A percentile compares a stretch with the other conserved stretches of the same genome.
phyloP scores from a whole-genome alignment of 768 basidiomycete genomes.

The Amanita jacksonii region DNA sequence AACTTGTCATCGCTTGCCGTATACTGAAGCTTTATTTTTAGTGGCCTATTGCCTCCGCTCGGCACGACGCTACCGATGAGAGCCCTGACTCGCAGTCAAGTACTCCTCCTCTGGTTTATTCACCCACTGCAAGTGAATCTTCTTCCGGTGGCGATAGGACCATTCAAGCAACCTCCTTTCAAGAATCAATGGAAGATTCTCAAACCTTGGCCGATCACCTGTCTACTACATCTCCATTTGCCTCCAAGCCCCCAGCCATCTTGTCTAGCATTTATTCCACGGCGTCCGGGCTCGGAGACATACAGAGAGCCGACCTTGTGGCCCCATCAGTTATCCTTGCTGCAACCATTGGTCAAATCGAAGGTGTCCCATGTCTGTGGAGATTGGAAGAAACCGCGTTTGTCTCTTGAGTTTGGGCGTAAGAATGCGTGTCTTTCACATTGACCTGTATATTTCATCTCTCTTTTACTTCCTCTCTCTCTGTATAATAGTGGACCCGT shows the following conservation, averaged over 20 bases:
- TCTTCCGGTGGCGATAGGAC: slow-evolving; percentile 45
- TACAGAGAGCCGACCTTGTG: background rate
- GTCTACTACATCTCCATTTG: too few species aligned
- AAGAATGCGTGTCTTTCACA: slow-evolving; percentile 2
- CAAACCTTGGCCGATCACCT: too few species aligned
- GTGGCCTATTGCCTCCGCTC: background rate
- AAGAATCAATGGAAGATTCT: slow-evolving; percentile 21
- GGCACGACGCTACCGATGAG: slow-evolving; percentile 14
- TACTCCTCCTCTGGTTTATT: slow-evolving; percentile 50
- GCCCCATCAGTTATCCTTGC: background rate
- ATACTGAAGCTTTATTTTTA: too few species aligned
- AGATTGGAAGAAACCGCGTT: slow-evolving; percentile 3
- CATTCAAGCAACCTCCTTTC: slow-evolving; percentile 44
- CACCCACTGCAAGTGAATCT: slow-evolving; percentile 52
- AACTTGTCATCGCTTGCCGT: too few species aligned
- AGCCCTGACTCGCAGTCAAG: slow-evolving; percentile 32
- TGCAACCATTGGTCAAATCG: background rate
- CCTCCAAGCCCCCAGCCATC: too few species aligned
- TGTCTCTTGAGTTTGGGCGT: slow-evolving; percentile 2
- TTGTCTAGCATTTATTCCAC: too few species aligned
- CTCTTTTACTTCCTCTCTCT: slow-evolving; percentile 12
- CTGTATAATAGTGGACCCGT: too few species aligned
- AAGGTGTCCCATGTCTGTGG: slow-evolving; percentile 1
- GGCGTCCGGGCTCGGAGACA: too few species aligned
- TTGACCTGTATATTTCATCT: slow-evolving; percentile 4